Conservation (phyloP, 2,329 filamentous ascomycete genomes). For the Aureobasidium vineae region DNA sequence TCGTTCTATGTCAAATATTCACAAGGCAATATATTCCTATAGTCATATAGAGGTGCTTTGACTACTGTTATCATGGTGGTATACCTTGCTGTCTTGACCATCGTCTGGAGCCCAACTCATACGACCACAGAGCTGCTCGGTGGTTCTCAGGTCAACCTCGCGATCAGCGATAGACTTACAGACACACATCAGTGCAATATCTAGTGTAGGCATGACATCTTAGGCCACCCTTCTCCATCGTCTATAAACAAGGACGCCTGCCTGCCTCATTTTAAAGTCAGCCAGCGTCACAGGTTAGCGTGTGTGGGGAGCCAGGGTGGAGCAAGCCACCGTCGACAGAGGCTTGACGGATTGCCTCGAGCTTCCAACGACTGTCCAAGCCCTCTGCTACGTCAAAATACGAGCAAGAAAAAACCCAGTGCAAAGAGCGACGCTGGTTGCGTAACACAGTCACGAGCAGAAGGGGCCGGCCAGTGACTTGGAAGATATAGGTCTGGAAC, state of each 20-base stretch:
- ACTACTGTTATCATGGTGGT: background rate
- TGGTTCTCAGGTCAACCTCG: background rate
- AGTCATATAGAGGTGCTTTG: background rate
- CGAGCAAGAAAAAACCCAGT: background rate
- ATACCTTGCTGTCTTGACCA: background rate
- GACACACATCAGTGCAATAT: background rate
- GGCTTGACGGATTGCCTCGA: slow-evolving; percentile 1
- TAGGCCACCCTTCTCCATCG: slow-evolving; percentile 4
- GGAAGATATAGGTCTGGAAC: background rate
- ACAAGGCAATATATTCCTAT: background rate
- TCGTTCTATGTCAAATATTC: background rate
- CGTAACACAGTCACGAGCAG: background rate
- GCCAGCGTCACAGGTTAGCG: background rate
- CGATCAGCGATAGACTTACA: background rate
- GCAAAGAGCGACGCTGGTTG: background rate
- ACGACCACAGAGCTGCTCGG: background rate
- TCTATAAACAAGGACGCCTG: background rate
- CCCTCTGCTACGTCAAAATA: slow-evolving; percentile 8
- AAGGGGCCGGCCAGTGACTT: slow-evolving; percentile 1
- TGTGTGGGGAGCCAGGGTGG: slow-evolving; percentile 5
- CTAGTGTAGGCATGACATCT: background rate
- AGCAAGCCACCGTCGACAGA: slow-evolving; percentile 18
- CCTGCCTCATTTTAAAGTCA: slow-evolving; percentile 2
- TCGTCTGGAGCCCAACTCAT: background rate
- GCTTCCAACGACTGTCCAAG: background rate